Base-by-base conservation (phyloP, 2,329 filamentous ascomycete genomes). In the Coniochaeta prunicola region DNA sequence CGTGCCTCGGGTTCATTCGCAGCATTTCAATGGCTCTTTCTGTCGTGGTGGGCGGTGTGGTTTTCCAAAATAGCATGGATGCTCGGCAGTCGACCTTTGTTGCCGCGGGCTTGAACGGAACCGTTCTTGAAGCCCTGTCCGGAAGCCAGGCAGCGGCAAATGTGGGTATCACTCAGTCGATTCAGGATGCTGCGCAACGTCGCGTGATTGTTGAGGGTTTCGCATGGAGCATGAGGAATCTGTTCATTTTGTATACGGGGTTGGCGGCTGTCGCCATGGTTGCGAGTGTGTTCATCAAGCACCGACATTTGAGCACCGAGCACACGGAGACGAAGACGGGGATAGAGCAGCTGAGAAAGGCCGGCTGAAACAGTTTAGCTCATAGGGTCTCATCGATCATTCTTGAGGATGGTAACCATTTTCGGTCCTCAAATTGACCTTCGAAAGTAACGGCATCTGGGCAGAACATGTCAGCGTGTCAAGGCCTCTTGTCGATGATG, bases 1-100 rank as follows among this genome's bases (percentile, higher is more conserved):
- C 83, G 0, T 85, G 83, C 2, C 85, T 85, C 66, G 74, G 76
- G 9, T 88, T 88, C 66, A 69, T 83, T 36, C 79, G 85, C 28
- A 81, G 83, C 64, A 72, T 87, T 34, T 77, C 80, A 4, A 80
- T 81, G 0, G 76, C 82, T 38, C 76, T 86, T 21, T 81, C 81
- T 12, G 76, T 86, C 59, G 83, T 86, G 26, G 69, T 86, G 28
- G 84, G 83, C 57, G 81, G 71, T 38, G 71, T 73, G 36, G 66
- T 74, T 38, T 74, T 74, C 63, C 70, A 76, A 59, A 76, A 75
- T 61, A 63, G 67, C 38, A 77, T 77, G 74, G 66, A 73, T 61
- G 60, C 60, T 28, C 73, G 74, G 64, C 66, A 70, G 57, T 59
- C 61, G 1, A 7, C 33, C 0, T 68, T 73, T 6, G 36, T 68